Conservation (phyloP, 352 stramenopile genomes). For the Thraustotheca clavata region DNA sequence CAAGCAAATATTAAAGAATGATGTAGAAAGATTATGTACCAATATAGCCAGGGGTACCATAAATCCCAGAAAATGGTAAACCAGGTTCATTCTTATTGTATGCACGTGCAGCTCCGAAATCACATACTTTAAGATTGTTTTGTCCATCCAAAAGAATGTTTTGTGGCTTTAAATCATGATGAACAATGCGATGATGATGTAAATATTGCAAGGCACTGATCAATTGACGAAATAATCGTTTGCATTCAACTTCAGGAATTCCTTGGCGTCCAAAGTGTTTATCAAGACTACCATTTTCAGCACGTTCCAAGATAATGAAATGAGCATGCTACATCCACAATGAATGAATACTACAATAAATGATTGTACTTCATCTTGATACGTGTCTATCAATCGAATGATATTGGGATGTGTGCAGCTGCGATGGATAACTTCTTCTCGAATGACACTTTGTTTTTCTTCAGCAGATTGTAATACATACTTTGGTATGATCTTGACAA, state of each 20-base stretch:
- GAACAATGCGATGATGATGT: conserved; percentile 70
- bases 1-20: not conserved
- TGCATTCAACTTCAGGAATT: conserved; percentile 40
- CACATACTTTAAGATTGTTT: conserved; percentile 56
- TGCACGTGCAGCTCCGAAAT: conserved; percentile 75
- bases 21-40: no score
- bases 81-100: conserved; percentile 41
- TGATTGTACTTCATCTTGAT: conserved; percentile 39
- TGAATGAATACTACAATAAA: not conserved
- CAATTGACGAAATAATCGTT: conserved; percentile 47
- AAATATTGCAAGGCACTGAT: conserved; percentile 57
- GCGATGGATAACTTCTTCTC: conserved; percentile 61
- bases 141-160: conserved; percentile 62
- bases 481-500: conserved; percentile 73
- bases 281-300: conserved; percentile 45
- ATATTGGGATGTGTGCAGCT: conserved; percentile 58
- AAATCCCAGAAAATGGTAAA: conserved; percentile 55
- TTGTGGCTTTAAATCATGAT: conserved; percentile 87
- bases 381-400: conserved; percentile 65
- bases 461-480: conserved; percentile 54
- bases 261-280: conserved; percentile 40
- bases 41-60: conserved; percentile 64
- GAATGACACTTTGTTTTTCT: conserved; percentile 65
- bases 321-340: conserved; percentile 29
- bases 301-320: conserved; percentile 66